Base-by-base conservation (phyloP, 306 rosid genomes). In the Cicer chorassanicum region DNA sequence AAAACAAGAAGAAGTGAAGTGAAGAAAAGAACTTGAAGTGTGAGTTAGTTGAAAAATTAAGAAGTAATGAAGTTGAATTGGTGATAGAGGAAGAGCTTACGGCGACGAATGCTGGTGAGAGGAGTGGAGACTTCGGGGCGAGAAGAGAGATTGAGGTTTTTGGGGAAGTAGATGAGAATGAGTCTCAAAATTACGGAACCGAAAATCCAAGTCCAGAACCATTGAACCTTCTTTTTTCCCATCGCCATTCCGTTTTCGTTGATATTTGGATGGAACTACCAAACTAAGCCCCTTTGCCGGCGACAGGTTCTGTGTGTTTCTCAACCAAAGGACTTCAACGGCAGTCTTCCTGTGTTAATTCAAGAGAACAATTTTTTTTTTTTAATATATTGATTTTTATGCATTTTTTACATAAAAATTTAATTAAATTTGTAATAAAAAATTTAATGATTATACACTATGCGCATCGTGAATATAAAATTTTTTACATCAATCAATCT, bases 111-210 rank as follows among this genome's bases (percentile, higher is more conserved):
- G 82, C 97, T 94, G 74, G 99, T 92, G 82, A 92, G 87, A 64
- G 99, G 95, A 1, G 99, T 94, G 73, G 96, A 87, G 77, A 94
- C 88, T 87, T 94, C 97, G 4, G 96, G 97, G 68, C 99, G 97
- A 72, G 96, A 92, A 64, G 92, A 85, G 74, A 94, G 88, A 79
- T 87, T 90, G 70, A 94, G 91, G 63, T 92, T 88, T 69, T 68
- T 66, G 40, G 98, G 89, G 13, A 87, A 88, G 85, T 87, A 92
- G 16, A 94, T 43, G 12, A 94, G 83, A 59, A 88, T 61, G 7
- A 94, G 87, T 84, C 99, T 82, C 72, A 91, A 81, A 13, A 87
- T n/a, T 18, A 92, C 41, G 15, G 99, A 88, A 6, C 89, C 87
- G 10, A 79, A 16, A 29, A 80, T 75, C 96, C 96, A 91, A 81